These are phyloP conservation scores for Neonectria coccinea DNA, from an alignment of 2,329 filamentous ascomycete genomes.

Conservation along the genomic window DNA sequence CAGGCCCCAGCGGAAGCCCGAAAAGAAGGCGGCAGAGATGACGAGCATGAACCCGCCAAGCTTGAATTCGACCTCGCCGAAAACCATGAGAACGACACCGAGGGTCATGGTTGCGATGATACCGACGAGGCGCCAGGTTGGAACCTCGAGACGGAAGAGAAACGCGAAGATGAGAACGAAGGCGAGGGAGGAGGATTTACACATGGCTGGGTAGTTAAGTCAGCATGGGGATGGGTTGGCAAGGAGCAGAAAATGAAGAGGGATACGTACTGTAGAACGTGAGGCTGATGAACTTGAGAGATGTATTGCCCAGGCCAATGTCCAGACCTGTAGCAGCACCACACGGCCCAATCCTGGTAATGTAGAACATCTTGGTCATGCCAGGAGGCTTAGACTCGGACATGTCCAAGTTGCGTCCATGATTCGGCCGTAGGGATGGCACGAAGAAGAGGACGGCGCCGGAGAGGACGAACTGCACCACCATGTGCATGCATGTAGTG, in stretches of 20 bases:
- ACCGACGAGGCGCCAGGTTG: conserved; percentile 84
- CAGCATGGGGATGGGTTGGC: neutral
- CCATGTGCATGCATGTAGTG: conserved; percentile 94
- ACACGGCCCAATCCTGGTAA: conserved; percentile 91
- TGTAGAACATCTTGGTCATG: conserved; percentile 91
- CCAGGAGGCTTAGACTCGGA: conserved; percentile 67
- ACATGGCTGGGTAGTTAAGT: conserved; percentile 76
- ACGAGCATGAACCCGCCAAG: conserved; percentile 89
- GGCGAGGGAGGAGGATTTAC: conserved; percentile 94
- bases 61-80: conserved; percentile 91
- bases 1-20: conserved; percentile 97
- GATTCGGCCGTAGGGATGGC: conserved; percentile 81
- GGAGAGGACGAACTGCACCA: conserved; percentile 89
- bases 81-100: conserved; percentile 98
- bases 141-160: conserved; percentile 88
- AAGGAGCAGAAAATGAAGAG: neutral
- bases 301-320: conserved; percentile 95
- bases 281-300: conserved; percentile 93
- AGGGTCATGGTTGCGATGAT: conserved; percentile 94
- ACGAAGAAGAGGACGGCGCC: conserved; percentile 83
- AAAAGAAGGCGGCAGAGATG: conserved; percentile 94
- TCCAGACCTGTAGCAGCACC: conserved; percentile 93
- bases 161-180: conserved; percentile 98
- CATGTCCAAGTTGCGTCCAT: conserved; percentile 59
- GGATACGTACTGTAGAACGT: conserved; percentile 86